Evolutionary conservation across 805 yeast species (phyloP), one percentile per base, ranked within the genome.

Genomic region (Teunomyces barrocoloradensis): DNA sequence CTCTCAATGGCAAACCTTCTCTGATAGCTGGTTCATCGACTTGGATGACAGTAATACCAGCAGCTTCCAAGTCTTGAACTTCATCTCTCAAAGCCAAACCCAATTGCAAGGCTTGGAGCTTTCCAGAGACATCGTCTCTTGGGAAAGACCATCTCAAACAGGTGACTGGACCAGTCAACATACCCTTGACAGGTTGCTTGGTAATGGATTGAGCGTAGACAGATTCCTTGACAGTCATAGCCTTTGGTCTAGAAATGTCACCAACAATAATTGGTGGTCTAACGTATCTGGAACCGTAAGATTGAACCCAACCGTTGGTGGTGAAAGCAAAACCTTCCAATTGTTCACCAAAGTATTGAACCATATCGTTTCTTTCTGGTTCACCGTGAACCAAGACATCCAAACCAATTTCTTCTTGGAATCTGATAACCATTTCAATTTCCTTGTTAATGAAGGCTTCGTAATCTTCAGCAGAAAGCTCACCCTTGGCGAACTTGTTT

Each of bases 291-390:
- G 99, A 91, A 82, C 99, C 99, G 76, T 92, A 94, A 60, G 99
- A 94, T 83, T 94, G 99, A 66, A 94, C 99, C 99, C 99, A 94
- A 77, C 99, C 99, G 83, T 89, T 89, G 63, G 87, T 80, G 77
- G 99, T 94, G 85, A 94, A 94, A 62, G 96, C 96, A 73, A 87
- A 94, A 77, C 99, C 99, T 70, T 88, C 87, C 73, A 94, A 81
- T 81, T 89, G 90, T 81, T 94, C 99, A 82, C 99, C 99, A 60
- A 94, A 94, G 86, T 92, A 94, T 82, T 94, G 99, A 67, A 94
- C 99, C 99, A 94, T 94, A 81, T 94, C 99, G 81, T 94, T 94
- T 85, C 99, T 88, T 85, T 94, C 99, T 76, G 99, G 99, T 82
- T 94, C 99, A 81, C 99, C 99, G 78, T 94, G 99, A 59, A 94